Evolutionary conservation across 1,284 basidiomycete genomes (phyloP), one percentile per base, ranked within the genome.

Genomic region (Irpex lacteus): DNA sequence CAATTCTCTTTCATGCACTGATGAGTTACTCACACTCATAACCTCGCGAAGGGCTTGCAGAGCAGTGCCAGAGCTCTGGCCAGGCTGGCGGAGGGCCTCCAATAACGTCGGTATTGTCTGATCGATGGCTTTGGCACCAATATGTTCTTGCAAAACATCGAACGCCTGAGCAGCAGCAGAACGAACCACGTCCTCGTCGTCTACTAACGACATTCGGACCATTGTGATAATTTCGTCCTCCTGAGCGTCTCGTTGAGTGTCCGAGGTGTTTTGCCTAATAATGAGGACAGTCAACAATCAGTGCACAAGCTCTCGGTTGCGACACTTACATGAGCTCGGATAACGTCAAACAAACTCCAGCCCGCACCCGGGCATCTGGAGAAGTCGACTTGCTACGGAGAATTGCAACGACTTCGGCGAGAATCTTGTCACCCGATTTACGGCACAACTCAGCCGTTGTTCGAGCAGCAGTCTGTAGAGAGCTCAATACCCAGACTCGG

Each of bases 41-140:
- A 98, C 94, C 80, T 99, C 98, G 69, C 87, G 90, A 60, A 99
- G 80, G 0, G 98, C 98, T 71, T 93, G 86, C 21, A 99, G 82
- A 9, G 98, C 96, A n/a, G 97, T 98, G 36, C 95, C 96, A 13
- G 96, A 97, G 38, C 90, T 88, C 70, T 91, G 92, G 7, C 95
- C 95, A 19, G 94, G 92, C 75, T 95, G 91, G 36, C 93, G 89
- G 58, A 99, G 89, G 3, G 98, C 96, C 71, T 96, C 95, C 64
- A 99, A 78, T 2, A 99, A 77, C 0, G 96, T 98, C 0, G 97
- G 98, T 67, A 99, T 97, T 0, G 95, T 99, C 77, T 97, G 90
- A 74, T 99, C 96, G 70, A 98, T 97, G 5, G 96, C 97, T 73
- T 91, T 93, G 37, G 87, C 85, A 7, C 98, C 97, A 55, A 97